Conservation (phyloP, 2,329 filamentous ascomycete genomes). For the Cladosporium sp. region DNA sequence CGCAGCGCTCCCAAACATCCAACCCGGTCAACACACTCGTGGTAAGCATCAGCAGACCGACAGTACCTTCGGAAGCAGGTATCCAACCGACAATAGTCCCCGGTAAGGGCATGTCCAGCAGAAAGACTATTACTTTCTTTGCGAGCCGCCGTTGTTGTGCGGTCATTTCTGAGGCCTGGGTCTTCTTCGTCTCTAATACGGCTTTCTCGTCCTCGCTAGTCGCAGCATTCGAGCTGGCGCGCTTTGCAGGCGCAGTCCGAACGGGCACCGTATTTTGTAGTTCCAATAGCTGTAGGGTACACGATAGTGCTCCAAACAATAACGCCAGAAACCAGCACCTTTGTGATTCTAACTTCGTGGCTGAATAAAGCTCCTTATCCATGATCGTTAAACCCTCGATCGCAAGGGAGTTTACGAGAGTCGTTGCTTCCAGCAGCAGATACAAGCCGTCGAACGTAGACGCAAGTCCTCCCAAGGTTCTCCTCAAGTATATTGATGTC, state of each 20-base stretch:
- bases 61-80: background rate
- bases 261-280: background rate
- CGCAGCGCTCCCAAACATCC: slow-evolving; percentile 9
- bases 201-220: background rate
- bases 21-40: background rate
- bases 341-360: background rate
- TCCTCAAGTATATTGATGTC: background rate
- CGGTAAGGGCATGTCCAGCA: slow-evolving; percentile 1
- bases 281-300: background rate
- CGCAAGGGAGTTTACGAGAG: background rate
- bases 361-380: background rate
- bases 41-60: background rate
- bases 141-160: background rate
- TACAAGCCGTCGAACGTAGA: slow-evolving; percentile 6
- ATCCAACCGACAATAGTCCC: slow-evolving; percentile 5
- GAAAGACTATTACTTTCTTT: slow-evolving; percentile 1
- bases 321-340: slow-evolving; percentile 2
- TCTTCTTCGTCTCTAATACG: background rate
- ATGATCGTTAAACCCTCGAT: background rate
- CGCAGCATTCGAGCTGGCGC: background rate
- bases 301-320: background rate
- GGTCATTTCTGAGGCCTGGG: background rate
- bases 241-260: background rate
- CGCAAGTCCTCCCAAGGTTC: background rate
- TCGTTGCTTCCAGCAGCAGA: background rate